Evolutionary conservation across 352 stramenopile species (phyloP).

Genomic region (Globisporangium alternatum): DNA sequence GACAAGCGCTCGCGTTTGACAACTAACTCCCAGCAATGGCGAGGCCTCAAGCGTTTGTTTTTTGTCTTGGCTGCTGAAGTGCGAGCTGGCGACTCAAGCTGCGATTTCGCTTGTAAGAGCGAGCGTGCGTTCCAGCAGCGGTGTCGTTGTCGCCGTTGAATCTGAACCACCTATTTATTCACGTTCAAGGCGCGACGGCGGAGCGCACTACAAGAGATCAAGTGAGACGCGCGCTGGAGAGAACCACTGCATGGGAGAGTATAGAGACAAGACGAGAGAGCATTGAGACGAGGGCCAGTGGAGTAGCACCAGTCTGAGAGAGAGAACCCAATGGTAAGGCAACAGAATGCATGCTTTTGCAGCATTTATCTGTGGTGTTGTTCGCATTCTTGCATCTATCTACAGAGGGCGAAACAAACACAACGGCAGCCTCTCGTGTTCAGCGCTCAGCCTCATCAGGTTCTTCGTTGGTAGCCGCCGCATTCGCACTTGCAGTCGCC

Average conservation of each 20-base stretch:
- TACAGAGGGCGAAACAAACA: too few species aligned
- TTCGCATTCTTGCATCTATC: background rate
- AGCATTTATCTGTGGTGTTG: background rate
- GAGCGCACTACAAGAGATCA: background rate
- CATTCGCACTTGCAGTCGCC: background rate
- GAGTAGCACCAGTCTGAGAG: background rate
- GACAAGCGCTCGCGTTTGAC: background rate
- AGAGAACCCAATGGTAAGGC: background rate
- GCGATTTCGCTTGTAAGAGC: background rate
- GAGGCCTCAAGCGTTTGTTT: too few species aligned
- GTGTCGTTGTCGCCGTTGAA: background rate
- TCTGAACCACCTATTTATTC: slow-evolving; percentile 19
- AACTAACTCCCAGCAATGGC: background rate
- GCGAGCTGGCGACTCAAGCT: background rate
- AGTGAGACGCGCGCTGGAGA: background rate
- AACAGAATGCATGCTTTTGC: slow-evolving; percentile 4
- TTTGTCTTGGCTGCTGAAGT: background rate
- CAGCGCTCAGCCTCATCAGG: background rate
- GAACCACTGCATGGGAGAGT: background rate
- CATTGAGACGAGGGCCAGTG: background rate
- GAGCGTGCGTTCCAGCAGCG: background rate
- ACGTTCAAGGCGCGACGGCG: background rate
- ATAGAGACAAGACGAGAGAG: background rate
- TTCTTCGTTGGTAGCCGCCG: background rate
- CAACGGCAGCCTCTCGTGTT: background rate